Conservation (phyloP, 108 stramenopile species). For the Cyclotella cryptica region DNA sequence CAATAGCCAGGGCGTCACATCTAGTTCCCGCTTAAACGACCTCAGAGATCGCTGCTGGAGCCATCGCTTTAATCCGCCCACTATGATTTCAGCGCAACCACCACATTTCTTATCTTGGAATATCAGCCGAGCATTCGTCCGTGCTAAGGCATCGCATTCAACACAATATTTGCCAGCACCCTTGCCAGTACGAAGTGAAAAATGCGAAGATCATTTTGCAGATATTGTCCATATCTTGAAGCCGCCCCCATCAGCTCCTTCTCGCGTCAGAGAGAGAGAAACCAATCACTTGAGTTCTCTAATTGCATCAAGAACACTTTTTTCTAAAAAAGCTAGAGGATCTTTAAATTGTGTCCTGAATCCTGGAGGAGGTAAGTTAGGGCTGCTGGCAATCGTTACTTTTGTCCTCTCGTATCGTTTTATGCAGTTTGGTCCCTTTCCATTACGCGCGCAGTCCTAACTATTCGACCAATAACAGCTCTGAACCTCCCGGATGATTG, state of each 20-base stretch:
- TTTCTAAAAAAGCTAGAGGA: slow-evolving; percentile 64
- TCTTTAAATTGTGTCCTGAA: slow-evolving; percentile 65
- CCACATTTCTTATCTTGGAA: slow-evolving; percentile 26
- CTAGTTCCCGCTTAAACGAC: not conserved
- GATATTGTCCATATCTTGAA: slow-evolving; percentile 25
- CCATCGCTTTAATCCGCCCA: not conserved
- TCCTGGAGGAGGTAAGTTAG: slow-evolving; percentile 61
- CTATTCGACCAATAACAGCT: slow-evolving; percentile 79
- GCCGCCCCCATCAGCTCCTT: slow-evolving; percentile 31
- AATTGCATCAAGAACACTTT: slow-evolving; percentile 47
- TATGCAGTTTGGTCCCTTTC: no score
- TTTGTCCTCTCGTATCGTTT: not conserved
- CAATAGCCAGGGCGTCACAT: not conserved
- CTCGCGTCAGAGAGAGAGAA: slow-evolving; percentile 25
- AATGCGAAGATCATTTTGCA: not conserved
- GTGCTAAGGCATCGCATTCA: not conserved
- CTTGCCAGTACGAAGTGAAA: not conserved
- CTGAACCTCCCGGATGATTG: slow-evolving; percentile 79
- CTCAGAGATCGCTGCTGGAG: not conserved
- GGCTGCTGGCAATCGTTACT: not conserved
- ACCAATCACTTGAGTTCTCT: slow-evolving; percentile 21
- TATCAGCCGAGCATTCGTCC: slow-evolving; percentile 20
- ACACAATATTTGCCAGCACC: not conserved
- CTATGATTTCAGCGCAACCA: not conserved
- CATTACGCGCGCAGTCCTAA: slow-evolving; percentile 47